Percentiles rank a stretch among this genome's conserved stretches.
These are phyloP conservation scores for Escovopsis sp. DNA, from an alignment of 2,329 filamentous ascomycete species.

Conservation along the genomic window DNA sequence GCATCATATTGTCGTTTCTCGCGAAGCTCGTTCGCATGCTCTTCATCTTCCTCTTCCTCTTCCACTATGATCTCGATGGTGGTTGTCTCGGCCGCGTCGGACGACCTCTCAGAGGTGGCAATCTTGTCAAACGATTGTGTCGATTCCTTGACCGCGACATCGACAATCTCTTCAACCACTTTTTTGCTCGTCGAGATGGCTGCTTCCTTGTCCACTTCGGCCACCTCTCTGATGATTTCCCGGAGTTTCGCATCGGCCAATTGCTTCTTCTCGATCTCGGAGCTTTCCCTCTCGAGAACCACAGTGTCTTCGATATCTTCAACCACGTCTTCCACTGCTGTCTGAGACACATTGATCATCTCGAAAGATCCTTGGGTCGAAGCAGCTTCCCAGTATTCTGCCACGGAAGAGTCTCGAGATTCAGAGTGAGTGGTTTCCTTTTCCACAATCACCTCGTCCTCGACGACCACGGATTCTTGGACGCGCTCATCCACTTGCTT, in stretches of 20 bases:
- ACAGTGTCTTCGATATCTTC: conserved; percentile 9
- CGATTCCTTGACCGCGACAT: no score
- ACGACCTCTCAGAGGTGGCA: no score
- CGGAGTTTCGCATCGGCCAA: no score
- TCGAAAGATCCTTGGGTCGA: conserved; percentile 23
- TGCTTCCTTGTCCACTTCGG: no score
- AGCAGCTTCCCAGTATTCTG: conserved; percentile 36
- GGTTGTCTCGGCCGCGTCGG: no score
- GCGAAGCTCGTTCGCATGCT: conserved; percentile 10
- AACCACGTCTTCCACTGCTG: conserved; percentile 19
- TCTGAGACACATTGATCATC: conserved; percentile 41
- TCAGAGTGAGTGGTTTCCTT: conserved; percentile 14
- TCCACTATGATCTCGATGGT: no score
- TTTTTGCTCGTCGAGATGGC: no score
- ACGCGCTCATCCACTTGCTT: conserved; percentile 45
- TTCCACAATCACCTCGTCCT: conserved; percentile 23
- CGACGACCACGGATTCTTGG: conserved; percentile 34
- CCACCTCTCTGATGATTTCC: conserved; percentile 17
- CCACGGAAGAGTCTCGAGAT: conserved; percentile 37
- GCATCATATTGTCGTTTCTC: conserved; percentile 38
- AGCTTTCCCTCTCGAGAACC: no score
- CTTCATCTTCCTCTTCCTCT: conserved; percentile 23
- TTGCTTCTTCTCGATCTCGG: no score
- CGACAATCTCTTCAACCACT: no score
- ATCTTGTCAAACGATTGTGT: no score